Evolutionary conservation across 73 alveolate genomes (phyloP).

Genomic region (Blepharisma stoltei): DNA sequence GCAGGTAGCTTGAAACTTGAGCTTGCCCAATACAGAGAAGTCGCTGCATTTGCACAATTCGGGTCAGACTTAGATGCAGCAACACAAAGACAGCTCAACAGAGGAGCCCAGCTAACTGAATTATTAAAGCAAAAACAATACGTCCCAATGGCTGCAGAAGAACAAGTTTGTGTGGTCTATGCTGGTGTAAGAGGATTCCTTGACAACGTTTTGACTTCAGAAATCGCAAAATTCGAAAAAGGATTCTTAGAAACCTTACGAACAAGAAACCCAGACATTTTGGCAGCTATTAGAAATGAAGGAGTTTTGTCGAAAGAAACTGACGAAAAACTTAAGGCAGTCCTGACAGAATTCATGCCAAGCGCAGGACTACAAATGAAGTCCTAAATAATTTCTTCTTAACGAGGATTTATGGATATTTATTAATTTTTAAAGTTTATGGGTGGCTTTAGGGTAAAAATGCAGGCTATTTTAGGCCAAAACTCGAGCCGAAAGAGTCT

Average conservation of each 20-base stretch:
- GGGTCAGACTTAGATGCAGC: constrained; percentile 95
- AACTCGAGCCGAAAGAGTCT: no score
- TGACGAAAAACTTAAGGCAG: constrained; percentile 62
- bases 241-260: constrained; percentile 64
- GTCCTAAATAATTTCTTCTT: constrained; percentile 9
- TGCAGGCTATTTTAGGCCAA: no score
- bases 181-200: constrained; percentile 97
- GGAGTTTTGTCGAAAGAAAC: constrained; percentile 34
- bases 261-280: constrained; percentile 69
- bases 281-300: constrained; percentile 66
- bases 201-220: constrained; percentile 81
- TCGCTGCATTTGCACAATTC: constrained; percentile 98
- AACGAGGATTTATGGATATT: no score
- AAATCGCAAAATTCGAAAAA: constrained; percentile 76
- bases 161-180: constrained; percentile 89
- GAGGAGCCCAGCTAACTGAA: constrained; percentile 89
- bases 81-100: constrained; percentile 88
- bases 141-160: constrained; percentile 89
- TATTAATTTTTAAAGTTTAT: no score
- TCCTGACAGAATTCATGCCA: constrained; percentile 75
- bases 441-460: no score
- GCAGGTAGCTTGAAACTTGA: constrained; percentile 87
- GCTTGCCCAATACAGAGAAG: constrained; percentile 93
- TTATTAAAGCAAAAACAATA: constrained; percentile 83
- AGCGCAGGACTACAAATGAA: constrained; percentile 51